Evolutionary conservation across 352 stramenopile genomes (phyloP).

Genomic region (Phytophthora cactorum): DNA sequence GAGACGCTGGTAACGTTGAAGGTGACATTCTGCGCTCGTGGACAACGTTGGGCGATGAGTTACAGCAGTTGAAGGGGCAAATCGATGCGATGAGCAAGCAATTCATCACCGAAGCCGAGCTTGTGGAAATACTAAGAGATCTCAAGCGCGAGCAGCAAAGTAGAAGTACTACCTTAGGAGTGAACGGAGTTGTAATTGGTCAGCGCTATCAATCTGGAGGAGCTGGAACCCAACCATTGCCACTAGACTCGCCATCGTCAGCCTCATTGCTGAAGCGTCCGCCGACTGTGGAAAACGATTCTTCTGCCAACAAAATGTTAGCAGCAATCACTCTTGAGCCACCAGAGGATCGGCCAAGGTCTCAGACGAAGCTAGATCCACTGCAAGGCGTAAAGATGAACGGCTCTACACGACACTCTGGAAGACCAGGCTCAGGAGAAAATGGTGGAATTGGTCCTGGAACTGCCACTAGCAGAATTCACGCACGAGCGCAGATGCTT

Average conservation of each 20-base stretch:
- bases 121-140: constrained; percentile 48
- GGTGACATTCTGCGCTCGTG: constrained; percentile 13
- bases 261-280: constrained; percentile 20
- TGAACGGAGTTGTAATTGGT: constrained; percentile 31
- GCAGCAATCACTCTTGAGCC: constrained; percentile 40
- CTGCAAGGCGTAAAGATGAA: constrained; percentile 55
- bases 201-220: constrained; percentile 35
- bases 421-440: constrained; percentile 5
- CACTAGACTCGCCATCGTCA: constrained; percentile 21
- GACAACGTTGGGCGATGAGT: constrained; percentile 38
- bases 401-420: constrained; percentile 25
- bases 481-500: constrained; percentile 61
- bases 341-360: constrained; percentile 49
- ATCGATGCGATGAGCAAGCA: constrained; percentile 49
- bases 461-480: constrained; percentile 53
- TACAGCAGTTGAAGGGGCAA: constrained; percentile 45
- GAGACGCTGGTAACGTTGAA: constrained; percentile 9
- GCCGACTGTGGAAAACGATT: constrained; percentile 23
- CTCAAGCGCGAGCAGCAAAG: constrained; percentile 44
- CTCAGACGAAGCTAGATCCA: constrained; percentile 68
- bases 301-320: constrained; percentile 39
- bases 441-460: constrained; percentile 10
- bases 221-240: constrained; percentile 1
- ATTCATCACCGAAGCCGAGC: constrained; percentile 55
- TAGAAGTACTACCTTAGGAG: constrained; percentile 2